These are phyloP conservation scores for Suhomyces anneliseae DNA, from an alignment of 1,139 yeast species.

Conservation along the genomic window DNA sequence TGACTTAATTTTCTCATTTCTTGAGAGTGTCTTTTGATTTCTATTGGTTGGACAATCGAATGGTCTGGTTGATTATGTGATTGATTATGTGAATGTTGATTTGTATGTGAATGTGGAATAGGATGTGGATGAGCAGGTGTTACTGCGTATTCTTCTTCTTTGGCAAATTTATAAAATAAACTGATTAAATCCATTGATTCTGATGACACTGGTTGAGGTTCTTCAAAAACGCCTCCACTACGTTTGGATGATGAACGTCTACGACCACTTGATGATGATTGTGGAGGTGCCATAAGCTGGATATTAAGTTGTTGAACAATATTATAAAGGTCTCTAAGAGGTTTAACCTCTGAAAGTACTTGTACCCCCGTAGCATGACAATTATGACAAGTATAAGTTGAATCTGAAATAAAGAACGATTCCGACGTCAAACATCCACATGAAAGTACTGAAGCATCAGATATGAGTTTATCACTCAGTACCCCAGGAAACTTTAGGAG, in stretches of 20 bases:
- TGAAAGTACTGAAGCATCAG: slow-evolving; percentile 56
- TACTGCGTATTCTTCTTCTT: slow-evolving; percentile 30
- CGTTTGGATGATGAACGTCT: slow-evolving; percentile 11
- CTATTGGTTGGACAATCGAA: slow-evolving; percentile 12
- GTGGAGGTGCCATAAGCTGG: slow-evolving; percentile 12
- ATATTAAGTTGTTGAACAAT: slow-evolving; percentile 28
- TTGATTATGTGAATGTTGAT: too few relatives aligned
- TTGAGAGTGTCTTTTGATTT: slow-evolving; percentile 10
- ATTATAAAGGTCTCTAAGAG: slow-evolving; percentile 52
- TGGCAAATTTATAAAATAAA: slow-evolving; percentile 44
- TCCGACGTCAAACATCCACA: slow-evolving; percentile 78
- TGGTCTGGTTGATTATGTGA: not conserved
- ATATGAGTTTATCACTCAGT: slow-evolving; percentile 22
- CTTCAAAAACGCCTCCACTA: slow-evolving; percentile 14
- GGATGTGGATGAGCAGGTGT: not conserved
- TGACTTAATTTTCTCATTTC: slow-evolving; percentile 1
- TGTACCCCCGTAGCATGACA: slow-evolving; percentile 39
- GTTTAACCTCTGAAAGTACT: slow-evolving; percentile 48
- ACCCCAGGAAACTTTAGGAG: slow-evolving; percentile 32
- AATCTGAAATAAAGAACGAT: slow-evolving; percentile 27
- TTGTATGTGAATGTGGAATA: too few relatives aligned
- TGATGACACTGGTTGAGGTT: slow-evolving; percentile 3
- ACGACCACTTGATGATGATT: slow-evolving; percentile 2
- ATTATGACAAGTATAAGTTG: slow-evolving; percentile 44
- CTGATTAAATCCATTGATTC: slow-evolving; percentile 40